Base-by-base conservation (phyloP, 2,329 filamentous ascomycete genomes). In the Clonostachys sp. region DNA sequence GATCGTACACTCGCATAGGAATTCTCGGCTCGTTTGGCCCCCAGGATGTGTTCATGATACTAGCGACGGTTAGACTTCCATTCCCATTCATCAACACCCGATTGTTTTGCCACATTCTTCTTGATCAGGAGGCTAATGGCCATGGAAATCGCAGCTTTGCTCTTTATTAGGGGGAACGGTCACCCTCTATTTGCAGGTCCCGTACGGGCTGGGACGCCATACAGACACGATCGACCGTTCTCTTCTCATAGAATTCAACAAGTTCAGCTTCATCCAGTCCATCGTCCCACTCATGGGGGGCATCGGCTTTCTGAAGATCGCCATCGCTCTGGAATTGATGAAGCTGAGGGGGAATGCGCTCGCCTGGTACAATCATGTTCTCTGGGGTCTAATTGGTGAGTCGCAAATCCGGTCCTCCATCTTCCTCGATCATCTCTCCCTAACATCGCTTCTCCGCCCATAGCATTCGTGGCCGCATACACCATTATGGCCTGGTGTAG, bases 181-280 rank as follows among this genome's bases (percentile, higher is more conserved):
- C 8, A 53, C 57, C 49, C 75, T 78, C 50, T 57, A 71, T 6
- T 59, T 68, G 12, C 68, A 77, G 53, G 62, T 62, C 2, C 54
- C 66, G 5, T 61, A 73, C 49, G 77, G 74, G 4, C 57, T 79
- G 7, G 77, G 77, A 9, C 66, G 61, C 44, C 74, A 77, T 51
- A 57, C 61, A 8, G 50, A 60, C 6, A 67, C 67, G 4, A 60
- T 77, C 38, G 50, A 59, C 5, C 46, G 48, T 2, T 30, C 54
- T 1, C 65, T 69, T 41, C 61, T 64, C 13, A 53, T 55, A n/a
- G 54, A 57, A 3, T 70, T 73, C 46, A 53, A 61, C 3, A 70
- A 72, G 41, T 66, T 70, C 39, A 62, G 65, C 18, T 77, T 70
- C 51, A 65, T 70, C 43, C 71, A 78, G 50, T 67, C 69, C 8